A percentile compares a stretch with the other conserved stretches of the same genome.
These are phyloP conservation scores for Apium graveolens DNA, from an alignment of 129 eudicot genomes.

Conservation along the genomic window DNA sequence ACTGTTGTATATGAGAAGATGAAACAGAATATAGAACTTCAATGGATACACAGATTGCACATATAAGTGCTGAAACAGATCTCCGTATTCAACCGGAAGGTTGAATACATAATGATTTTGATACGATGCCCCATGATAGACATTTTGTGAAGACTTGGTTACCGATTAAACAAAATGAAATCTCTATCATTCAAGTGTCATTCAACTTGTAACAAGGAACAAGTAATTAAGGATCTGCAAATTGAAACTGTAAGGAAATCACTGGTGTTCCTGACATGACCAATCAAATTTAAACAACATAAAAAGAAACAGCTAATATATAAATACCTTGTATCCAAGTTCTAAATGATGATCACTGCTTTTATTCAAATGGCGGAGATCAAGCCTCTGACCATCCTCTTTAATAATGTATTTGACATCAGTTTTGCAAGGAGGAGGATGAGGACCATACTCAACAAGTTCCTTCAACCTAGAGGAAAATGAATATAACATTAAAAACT, in stretches of 20 bases:
- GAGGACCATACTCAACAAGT: constrained; percentile 97
- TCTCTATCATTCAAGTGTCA: constrained; percentile 93
- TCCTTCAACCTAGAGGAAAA: constrained; percentile 74
- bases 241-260: neutral
- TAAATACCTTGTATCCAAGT: constrained; percentile 76
- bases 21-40: neutral
- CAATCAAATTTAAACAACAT: neutral
- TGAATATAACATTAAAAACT: neutral
- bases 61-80: neutral
- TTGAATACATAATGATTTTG: constrained; percentile 94
- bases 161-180: constrained; percentile 86
- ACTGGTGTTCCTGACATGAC: neutral
- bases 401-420: constrained; percentile 93
- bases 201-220: constrained; percentile 52
- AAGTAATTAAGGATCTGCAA: neutral
- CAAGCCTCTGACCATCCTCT: constrained; percentile 99
- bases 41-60: neutral
- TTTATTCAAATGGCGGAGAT: constrained; percentile 93
- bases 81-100: constrained; percentile 75
- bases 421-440: constrained; percentile 99
- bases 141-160: constrained; percentile 99
- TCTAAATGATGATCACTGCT: constrained; percentile 93
- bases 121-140: constrained; percentile 98
- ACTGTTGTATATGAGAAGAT: neutral
- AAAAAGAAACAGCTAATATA: constrained; percentile 2